A percentile compares a stretch with the other conserved stretches of the same genome.
Evolutionary conservation across 139 green algal species (phyloP).

Genomic region (Chlamydomonas incerta): DNA sequence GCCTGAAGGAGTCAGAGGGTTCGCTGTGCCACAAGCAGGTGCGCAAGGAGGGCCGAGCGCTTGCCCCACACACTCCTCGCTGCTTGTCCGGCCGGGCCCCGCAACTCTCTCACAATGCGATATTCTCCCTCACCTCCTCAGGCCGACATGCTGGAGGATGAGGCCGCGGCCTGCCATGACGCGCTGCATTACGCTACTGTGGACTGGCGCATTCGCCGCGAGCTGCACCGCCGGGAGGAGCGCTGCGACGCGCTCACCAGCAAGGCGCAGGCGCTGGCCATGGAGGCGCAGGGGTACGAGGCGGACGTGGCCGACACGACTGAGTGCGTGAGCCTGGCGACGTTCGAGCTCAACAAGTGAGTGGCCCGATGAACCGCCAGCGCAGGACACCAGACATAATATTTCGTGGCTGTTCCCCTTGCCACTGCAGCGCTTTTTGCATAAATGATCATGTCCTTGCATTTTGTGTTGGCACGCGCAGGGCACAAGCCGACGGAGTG

Average conservation of each 20-base stretch:
- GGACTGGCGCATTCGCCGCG: conserved; percentile 13
- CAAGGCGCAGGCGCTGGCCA: background rate
- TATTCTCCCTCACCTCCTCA: background rate
- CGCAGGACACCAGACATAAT: no score
- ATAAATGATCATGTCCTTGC: no score
- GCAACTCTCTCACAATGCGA: no score
- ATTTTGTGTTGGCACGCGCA: background rate
- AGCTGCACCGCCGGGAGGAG: background rate
- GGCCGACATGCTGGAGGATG: conserved; percentile 31
- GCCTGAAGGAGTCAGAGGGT: conserved; percentile 19
- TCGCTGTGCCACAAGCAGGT: conserved; percentile 13
- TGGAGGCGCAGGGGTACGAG: conserved; percentile 14
- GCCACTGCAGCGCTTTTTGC: no score
- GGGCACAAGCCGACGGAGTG: no score
- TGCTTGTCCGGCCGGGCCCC: no score
- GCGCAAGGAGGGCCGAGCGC: no score
- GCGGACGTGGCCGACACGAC: background rate
- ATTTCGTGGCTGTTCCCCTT: no score
- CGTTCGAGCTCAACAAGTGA: background rate
- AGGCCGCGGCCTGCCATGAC: conserved; percentile 10
- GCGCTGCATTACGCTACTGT: conserved; percentile 15
- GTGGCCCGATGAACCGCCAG: background rate
- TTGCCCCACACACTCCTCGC: background rate
- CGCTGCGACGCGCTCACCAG: background rate
- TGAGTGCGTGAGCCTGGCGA: conserved; percentile 9